Conservation (phyloP, 129 eudicot genomes). For the Artemisia argyi region DNA sequence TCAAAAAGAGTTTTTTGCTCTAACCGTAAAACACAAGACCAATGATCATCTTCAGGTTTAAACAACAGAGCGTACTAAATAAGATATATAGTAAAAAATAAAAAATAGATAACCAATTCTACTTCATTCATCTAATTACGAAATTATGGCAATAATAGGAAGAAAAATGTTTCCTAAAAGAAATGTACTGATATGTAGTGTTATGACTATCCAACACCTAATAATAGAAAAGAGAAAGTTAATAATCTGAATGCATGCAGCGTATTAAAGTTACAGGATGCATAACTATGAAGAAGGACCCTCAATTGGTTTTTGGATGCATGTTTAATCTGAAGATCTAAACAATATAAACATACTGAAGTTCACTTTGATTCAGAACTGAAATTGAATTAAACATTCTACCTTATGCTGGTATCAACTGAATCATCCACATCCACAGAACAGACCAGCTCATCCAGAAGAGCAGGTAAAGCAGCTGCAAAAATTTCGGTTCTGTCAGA, state of each 20-base stretch:
- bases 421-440: constrained; percentile 71
- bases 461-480: constrained; percentile 86
- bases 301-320: too few relatives aligned
- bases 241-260: constrained; percentile 12
- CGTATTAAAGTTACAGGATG: not conserved
- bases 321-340: too few relatives aligned
- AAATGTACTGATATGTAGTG: too few relatives aligned
- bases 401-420: constrained; percentile 72
- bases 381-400: constrained; percentile 11
- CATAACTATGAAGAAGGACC: not conserved
- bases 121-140: constrained; percentile 1
- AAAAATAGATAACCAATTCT: not conserved
- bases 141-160: not conserved
- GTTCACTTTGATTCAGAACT: not conserved
- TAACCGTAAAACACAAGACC: constrained; percentile 7
- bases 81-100: not conserved
- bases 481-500: constrained; percentile 71
- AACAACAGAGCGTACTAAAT: constrained; percentile 1
- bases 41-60: constrained; percentile 5
- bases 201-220: too few relatives aligned
- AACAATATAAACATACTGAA: not conserved
- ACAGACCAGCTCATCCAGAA: constrained; percentile 89
- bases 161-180: not conserved
- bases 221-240: not conserved
- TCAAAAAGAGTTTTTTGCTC: constrained; percentile 1